phyloP scores from a whole-genome alignment of 2,329 filamentous ascomycete species.

The Dactylellina drechsleri region DNA sequence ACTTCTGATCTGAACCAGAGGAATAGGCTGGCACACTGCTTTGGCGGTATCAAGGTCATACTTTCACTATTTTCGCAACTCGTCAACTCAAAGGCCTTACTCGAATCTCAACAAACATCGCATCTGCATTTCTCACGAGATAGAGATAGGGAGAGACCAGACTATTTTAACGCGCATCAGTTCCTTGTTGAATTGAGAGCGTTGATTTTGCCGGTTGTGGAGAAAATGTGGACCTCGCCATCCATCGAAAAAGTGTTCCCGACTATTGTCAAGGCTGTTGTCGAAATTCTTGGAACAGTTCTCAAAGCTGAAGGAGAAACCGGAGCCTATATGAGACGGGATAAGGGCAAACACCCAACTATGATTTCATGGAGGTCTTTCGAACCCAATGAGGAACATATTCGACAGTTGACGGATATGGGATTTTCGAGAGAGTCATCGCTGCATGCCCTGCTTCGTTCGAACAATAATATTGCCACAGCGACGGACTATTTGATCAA shows the following conservation, averaged over 20 bases:
- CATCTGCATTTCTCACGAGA: conserved; percentile 63
- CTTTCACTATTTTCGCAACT: conserved; percentile 82
- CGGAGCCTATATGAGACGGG: conserved; percentile 69
- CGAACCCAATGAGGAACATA: conserved; percentile 57
- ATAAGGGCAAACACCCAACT: conserved; percentile 51
- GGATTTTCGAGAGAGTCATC: conserved; percentile 57
- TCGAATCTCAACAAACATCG: conserved; percentile 76
- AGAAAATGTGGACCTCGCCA: conserved; percentile 83
- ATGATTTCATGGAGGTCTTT: conserved; percentile 58
- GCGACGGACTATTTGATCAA: conserved; percentile 57
- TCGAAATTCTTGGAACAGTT: conserved; percentile 84
- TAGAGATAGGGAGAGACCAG: conserved; percentile 68
- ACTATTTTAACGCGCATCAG: conserved; percentile 75
- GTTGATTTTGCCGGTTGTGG: conserved; percentile 78
- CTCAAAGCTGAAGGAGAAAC: conserved; percentile 80
- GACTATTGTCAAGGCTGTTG: conserved; percentile 78
- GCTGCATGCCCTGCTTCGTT: conserved; percentile 55
- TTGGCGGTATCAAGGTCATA: conserved; percentile 79
- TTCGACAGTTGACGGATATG: conserved; percentile 58
- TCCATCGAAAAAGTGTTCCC: conserved; percentile 83
- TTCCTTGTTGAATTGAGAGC: conserved; percentile 87
- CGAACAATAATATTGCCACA: conserved; percentile 55
- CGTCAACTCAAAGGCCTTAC: conserved; percentile 79
- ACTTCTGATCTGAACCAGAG: conserved; percentile 58
- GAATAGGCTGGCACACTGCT: conserved; percentile 65